A percentile compares a stretch with the other conserved stretches of the same genome.
phyloP scores from a whole-genome alignment of 2,329 filamentous ascomycete species.

The Colletotrichum echinochloae region DNA sequence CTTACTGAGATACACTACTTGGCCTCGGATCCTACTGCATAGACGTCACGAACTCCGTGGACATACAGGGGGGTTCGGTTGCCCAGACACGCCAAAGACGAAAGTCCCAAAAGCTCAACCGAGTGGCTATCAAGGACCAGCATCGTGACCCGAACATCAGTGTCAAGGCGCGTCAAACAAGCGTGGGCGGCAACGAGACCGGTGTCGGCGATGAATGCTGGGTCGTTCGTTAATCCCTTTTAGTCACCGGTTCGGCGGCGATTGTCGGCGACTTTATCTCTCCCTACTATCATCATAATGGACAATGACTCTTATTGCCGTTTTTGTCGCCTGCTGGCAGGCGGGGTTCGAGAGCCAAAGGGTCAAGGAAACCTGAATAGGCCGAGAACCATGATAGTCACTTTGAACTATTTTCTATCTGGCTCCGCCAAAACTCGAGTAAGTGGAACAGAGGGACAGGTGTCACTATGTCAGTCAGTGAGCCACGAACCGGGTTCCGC shows the following conservation, averaged over 20 bases:
- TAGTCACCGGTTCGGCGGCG: conserved; percentile 2
- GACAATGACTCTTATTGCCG: conserved; percentile 10
- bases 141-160: conserved; percentile 1
- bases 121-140: neutral
- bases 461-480: neutral
- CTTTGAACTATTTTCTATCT: neutral
- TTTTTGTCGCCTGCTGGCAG: neutral
- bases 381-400: neutral
- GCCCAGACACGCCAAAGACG: neutral
- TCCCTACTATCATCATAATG: neutral
- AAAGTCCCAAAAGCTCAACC: conserved; percentile 1
- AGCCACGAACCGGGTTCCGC: conserved; percentile 10
- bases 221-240: neutral
- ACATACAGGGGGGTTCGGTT: neutral
- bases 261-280: conserved; percentile 4
- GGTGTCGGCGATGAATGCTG: neutral
- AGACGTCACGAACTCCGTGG: conserved; percentile 7
- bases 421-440: neutral
- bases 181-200: neutral
- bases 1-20: conserved; percentile 7
- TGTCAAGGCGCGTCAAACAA: neutral
- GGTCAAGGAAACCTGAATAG: neutral
- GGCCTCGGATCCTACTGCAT: neutral
- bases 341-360: neutral
- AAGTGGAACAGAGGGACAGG: neutral